Base-by-base conservation (phyloP, 75 land plant genomes). In the Picea sitchensis region DNA sequence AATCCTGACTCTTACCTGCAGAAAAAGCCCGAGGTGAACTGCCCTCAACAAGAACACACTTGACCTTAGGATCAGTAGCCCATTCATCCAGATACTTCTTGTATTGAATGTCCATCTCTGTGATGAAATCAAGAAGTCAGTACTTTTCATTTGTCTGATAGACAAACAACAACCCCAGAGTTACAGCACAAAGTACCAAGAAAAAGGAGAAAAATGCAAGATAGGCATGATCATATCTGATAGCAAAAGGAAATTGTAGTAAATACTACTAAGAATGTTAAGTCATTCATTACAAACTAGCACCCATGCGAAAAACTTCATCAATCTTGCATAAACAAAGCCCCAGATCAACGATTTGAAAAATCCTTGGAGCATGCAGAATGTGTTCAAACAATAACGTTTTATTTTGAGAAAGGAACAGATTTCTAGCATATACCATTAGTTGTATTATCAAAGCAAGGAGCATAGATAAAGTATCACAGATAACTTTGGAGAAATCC, bases 11-110 rank as follows among this genome's bases (percentile, higher is more conserved):
- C 75, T 65, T 85, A 92, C 99, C 99, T 65, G 99, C 99, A 31
- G 86, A 96, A 76, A 96, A 96, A 32, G 99, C 98, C 41, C 99
- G 98, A 36, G 99, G 77, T 21, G 99, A 89, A 69, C 98, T 89
- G 86, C 99, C 80, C 78, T 92, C 95, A 14, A 96, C 88, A 32
- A 96, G 79, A 17, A 96, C 93, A 79, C 95, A 92, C 76, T 89
- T 89, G 11, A 96, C 98, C 47, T 56, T 82, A 3, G 88, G 86
- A 78, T 94, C 84, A 2, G 14, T 15, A 47, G 87, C 95, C 99
- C 99, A 96, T 32, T 91, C 87, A 34, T 96, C 99, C 73, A 96
- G 88, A 79, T 64, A 92, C 18, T 73, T 82, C 78, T 91, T 96
- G 79, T 91, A 96, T 64, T 79, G 82, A 1, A 88, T 30, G 67